Evolutionary conservation across 129 eudicot genomes (phyloP).

Genomic region (Gnaphalium uliginosum): DNA sequence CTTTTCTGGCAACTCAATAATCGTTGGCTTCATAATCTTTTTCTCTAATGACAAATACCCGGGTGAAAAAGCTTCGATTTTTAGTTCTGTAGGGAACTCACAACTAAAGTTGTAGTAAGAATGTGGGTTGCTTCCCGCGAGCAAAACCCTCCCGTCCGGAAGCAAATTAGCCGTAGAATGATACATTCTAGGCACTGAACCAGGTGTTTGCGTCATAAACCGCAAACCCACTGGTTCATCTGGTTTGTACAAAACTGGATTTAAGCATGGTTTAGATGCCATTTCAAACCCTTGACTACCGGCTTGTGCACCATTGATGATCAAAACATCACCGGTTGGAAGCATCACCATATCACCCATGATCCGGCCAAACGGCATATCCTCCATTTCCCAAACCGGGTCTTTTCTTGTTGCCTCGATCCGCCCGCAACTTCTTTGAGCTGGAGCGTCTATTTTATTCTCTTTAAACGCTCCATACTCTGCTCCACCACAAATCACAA

Average conservation of each 20-base stretch:
- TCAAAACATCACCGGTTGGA: constrained; percentile 63
- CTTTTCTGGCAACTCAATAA: constrained; percentile 46
- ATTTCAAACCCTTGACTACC: constrained; percentile 75
- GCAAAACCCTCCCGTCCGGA: constrained; percentile 66
- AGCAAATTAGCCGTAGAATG: constrained; percentile 78
- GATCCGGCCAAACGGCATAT: constrained; percentile 71
- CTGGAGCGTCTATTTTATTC: constrained; percentile 42
- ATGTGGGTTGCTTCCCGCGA: constrained; percentile 84
- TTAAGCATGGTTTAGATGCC: constrained; percentile 63
- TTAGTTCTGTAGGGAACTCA: constrained; percentile 65
- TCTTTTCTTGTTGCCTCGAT: constrained; percentile 50
- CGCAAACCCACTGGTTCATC: constrained; percentile 59
- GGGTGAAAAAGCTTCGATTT: constrained; percentile 77
- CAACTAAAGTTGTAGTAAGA: constrained; percentile 50
- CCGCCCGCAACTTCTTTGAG: constrained; percentile 68
- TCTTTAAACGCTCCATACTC: constrained; percentile 56
- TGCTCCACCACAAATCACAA: constrained; percentile 81
- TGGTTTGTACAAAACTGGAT: constrained; percentile 64
- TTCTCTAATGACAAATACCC: constrained; percentile 52
- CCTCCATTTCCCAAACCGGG: constrained; percentile 83
- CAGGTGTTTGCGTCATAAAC: constrained; percentile 51
- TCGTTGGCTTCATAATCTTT: constrained; percentile 41
- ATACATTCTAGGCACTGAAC: constrained; percentile 62
- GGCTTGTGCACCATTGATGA: constrained; percentile 75
- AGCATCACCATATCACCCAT: constrained; percentile 97